Evolutionary conservation across 2,329 filamentous ascomycete species (phyloP), one percentile per base, ranked within the genome.

Genomic region (Beauveria bassiana): DNA sequence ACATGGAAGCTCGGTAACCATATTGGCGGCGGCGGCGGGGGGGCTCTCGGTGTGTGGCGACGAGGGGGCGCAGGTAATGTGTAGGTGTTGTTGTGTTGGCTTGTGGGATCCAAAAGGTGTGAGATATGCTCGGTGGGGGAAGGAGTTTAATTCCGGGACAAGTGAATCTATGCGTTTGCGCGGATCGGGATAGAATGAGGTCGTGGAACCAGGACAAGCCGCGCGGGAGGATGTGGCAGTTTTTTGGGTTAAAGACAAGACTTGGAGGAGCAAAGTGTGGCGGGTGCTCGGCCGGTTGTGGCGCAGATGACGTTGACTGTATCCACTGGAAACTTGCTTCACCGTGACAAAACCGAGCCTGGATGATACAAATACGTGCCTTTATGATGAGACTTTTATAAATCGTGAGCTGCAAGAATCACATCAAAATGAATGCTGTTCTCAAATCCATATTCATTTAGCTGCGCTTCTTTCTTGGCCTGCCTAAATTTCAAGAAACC

Each of bases 1-100:
- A 81, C 79, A 81, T 68, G 79, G 79, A 66, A 81, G 71, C 70
- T 80, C 78, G 64, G 75, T 71, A 65, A 77, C 75, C 78, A 80
- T 80, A 58, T 67, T 77, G 68, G 56, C 42, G 53, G 55, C 55
- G 40, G 20, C 42, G 53, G 55, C 54, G 40, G 20, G n/a, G 45
- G 22, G 45, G 54, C 26, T 43, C 47, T 22, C 34, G 20, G 53
- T 45, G 34, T 45, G 46, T 47, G 59, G 58, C 28, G 55, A 38
- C 22, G 34, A 49, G 18, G 20, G 40, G 53, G 38, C 22, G 14
- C 28, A 24, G 14, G 22, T 6, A 16, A 16, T 16, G 34, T 38
- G 34, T 38, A 38, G 14, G 2, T 38, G 34, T 38, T 38, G 34
- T 16, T 16, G 5, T 38, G 34, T 22, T 16, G 6, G 6, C 34